Percentiles rank a stretch among this genome's conserved stretches.
phyloP scores from a whole-genome alignment of 1,284 basidiomycete genomes.

The Leccinum pallidistipes region DNA sequence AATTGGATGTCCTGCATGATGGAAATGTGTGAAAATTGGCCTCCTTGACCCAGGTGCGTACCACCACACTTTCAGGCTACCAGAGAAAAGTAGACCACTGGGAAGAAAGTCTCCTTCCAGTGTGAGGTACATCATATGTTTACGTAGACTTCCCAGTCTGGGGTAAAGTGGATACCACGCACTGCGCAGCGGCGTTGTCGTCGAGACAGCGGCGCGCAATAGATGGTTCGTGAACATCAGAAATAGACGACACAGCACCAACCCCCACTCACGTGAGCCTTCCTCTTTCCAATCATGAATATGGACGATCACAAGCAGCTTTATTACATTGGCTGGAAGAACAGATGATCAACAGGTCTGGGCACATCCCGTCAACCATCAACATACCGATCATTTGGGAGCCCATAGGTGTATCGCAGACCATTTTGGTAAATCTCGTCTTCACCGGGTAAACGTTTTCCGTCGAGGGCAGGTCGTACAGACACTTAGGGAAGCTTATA shows the following conservation, averaged over 20 bases:
- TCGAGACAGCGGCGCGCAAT: too few species aligned
- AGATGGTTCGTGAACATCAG: background rate
- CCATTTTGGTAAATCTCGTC: slow-evolving; percentile 99
- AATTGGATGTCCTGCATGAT: slow-evolving; percentile 88
- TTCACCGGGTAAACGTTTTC: slow-evolving; percentile 83
- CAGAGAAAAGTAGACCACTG: too few species aligned
- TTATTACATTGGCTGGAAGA: slow-evolving; percentile 98
- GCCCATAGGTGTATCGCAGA: slow-evolving; percentile 84
- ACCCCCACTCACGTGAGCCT: slow-evolving; percentile 70
- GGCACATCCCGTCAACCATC: background rate
- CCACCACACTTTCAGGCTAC: too few species aligned
- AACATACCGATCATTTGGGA: slow-evolving; percentile 84
- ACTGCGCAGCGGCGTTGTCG: too few species aligned
- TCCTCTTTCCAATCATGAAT: slow-evolving; percentile 99
- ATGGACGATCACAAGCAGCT: slow-evolving; percentile 94
- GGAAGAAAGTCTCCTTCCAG: too few species aligned
- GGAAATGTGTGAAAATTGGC: too few species aligned
- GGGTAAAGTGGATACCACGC: too few species aligned
- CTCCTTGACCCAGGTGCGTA: too few species aligned
- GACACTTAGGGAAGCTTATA: slow-evolving; percentile 89
- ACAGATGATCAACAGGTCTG: slow-evolving; percentile 47
- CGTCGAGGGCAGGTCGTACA: slow-evolving; percentile 90
- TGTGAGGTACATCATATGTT: too few species aligned
- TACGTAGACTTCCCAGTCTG: too few species aligned
- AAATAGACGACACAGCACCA: background rate